A percentile compares a stretch with the other conserved stretches of the same genome.
Conservation (phyloP, 2,329 filamentous ascomycete species). For the Chalaropsis thielavioides region DNA sequence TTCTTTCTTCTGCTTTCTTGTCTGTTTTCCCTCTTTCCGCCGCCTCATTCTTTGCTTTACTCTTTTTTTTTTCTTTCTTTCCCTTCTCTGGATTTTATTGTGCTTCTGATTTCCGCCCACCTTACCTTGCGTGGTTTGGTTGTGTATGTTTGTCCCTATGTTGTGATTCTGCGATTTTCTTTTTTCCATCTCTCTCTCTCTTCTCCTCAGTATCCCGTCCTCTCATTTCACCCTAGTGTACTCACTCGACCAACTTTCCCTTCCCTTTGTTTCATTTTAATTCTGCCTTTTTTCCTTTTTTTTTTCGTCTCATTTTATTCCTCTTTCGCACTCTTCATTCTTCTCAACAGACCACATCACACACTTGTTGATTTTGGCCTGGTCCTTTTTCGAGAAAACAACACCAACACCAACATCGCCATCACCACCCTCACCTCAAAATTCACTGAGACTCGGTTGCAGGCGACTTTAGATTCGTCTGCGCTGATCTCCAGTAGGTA, state of each 20-base stretch:
- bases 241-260: background rate
- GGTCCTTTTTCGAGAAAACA: background rate
- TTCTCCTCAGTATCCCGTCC: background rate
- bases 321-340: background rate
- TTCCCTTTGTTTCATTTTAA: conserved; percentile 5
- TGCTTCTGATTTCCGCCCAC: background rate
- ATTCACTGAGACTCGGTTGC: conserved; percentile 38
- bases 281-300: background rate
- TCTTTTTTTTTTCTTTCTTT: conserved; percentile 1
- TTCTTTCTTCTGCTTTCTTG: background rate
- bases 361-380: background rate
- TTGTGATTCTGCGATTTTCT: background rate
- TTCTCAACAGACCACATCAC: background rate
- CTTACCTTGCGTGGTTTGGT: background rate
- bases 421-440: background rate
- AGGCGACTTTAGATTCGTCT: conserved; percentile 46
- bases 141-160: background rate
- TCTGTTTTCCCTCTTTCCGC: conserved; percentile 1
- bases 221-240: background rate
- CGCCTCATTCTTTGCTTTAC: background rate
- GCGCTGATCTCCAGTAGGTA: conserved; percentile 45
- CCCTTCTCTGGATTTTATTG: background rate
- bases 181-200: background rate
- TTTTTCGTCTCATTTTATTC: background rate
- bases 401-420: background rate